Evolutionary conservation across 1,284 basidiomycete genomes (phyloP).

Genomic region (Phlebopus sp.): DNA sequence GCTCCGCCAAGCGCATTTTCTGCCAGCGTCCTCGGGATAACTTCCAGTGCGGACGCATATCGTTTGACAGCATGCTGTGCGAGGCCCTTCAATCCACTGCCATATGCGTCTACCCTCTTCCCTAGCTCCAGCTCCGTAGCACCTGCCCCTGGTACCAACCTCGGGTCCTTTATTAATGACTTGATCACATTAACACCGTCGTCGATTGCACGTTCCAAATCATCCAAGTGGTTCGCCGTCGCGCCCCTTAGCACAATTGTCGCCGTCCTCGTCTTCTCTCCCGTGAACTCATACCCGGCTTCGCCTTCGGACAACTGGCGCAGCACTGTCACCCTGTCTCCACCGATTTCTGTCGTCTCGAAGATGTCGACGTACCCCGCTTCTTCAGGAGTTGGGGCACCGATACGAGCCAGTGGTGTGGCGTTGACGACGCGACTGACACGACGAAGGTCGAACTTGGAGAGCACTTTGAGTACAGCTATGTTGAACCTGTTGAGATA

Average conservation of each 20-base stretch:
- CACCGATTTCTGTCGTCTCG: slow-evolving; percentile 95
- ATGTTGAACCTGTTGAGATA: slow-evolving; percentile 95
- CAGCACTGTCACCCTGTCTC: slow-evolving; percentile 96
- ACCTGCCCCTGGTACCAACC: slow-evolving; percentile 93
- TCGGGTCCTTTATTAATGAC: slow-evolving; percentile 84
- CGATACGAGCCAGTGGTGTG: slow-evolving; percentile 92
- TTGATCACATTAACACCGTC: slow-evolving; percentile 98
- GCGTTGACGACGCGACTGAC: slow-evolving; percentile 95
- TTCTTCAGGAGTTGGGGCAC: slow-evolving; percentile 95
- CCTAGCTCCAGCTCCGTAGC: slow-evolving; percentile 93
- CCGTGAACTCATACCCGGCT: slow-evolving; percentile 50
- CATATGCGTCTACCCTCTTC: slow-evolving; percentile 80
- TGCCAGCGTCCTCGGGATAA: slow-evolving; percentile 89
- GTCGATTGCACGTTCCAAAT: slow-evolving; percentile 94
- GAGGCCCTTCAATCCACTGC: slow-evolving; percentile 86
- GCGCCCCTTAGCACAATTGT: slow-evolving; percentile 97
- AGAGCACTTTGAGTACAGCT: slow-evolving; percentile 94
- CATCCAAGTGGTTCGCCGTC: slow-evolving; percentile 92
- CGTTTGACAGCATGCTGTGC: slow-evolving; percentile 93
- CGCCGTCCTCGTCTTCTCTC: slow-evolving; percentile 78
- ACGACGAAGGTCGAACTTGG: slow-evolving; percentile 96
- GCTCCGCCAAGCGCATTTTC: slow-evolving; percentile 93
- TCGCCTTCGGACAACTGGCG: slow-evolving; percentile 76
- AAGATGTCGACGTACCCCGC: slow-evolving; percentile 93
- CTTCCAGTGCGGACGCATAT: slow-evolving; percentile 89